Base-by-base conservation (phyloP, 2,329 filamentous ascomycete genomes). In the Penicillium sp. region DNA sequence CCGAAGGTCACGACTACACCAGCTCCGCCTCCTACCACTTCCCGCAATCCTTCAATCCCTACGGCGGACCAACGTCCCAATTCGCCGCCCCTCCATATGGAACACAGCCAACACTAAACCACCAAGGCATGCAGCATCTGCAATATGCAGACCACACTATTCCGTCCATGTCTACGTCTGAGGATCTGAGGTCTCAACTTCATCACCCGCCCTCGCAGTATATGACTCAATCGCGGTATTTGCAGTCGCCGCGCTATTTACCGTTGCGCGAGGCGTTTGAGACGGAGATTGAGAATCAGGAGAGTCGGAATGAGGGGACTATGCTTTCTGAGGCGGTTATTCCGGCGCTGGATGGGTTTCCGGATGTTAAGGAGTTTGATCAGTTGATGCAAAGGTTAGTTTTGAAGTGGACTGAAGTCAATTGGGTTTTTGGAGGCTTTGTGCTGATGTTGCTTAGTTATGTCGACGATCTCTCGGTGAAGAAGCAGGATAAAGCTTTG, bases 401-500 rank as follows among this genome's bases (percentile, higher is more conserved):
- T 16, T 11, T n/a, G 5, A 2, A 37, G 56, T 49, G 16, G n/a
- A 18, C 2, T 39, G 36, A 21, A 14, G 21, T 23, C 13, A 13
- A 21, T 14, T 39, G 21, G 18, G 10, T 16, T 16, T 23, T 23
- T 5, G 3, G 5, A 8, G 16, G 18, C 5, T 8, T 21, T 21
- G 13, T 18, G 5, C 16, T 47, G 43, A 24, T 49, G 40, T 3
- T 31, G 14, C 29, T 21, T 33, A 81, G 79, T 44, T 81, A 81
- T 56, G 77, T 81, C 29, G 70, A 77, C 43, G 77, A 77, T 31
- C 68, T 81, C 13, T 81, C 79, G 6, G 70, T 77, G 29, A 81
- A 81, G 59, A 81, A 81, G 51, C 77, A 79, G 64, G 79, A 81
- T 58, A 81, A 81, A 56, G 79, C 79, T 4, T 68, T 81, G 58